phyloP scores from a whole-genome alignment of 768 basidiomycete species.

The Paxillus ammoniavirescens region DNA sequence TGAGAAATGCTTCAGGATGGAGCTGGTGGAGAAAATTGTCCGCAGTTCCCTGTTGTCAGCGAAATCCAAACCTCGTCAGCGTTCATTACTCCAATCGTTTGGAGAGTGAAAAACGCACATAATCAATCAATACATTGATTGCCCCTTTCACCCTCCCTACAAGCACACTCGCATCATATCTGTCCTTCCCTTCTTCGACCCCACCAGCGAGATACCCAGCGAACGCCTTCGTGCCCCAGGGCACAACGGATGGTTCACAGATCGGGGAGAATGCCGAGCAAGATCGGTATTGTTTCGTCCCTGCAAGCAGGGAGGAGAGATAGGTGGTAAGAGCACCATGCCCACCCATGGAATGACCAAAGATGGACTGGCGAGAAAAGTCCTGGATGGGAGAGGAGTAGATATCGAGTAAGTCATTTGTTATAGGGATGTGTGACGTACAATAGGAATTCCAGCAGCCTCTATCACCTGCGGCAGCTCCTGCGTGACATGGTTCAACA shows the following conservation, averaged over 20 bases:
- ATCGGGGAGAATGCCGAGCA: conserved; percentile 88
- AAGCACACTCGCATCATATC: conserved; percentile 86
- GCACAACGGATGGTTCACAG: conserved; percentile 79
- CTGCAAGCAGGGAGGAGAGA: conserved; percentile 56
- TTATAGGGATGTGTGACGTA: conserved; percentile 33
- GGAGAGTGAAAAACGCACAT: conserved; percentile 44
- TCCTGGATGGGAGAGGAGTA: conserved; percentile 50
- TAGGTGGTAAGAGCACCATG: conserved; percentile 94
- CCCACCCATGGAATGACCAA: conserved; percentile 98
- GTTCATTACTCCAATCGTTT: background rate
- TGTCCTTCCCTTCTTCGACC: conserved; percentile 64
- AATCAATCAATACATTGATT: conserved; percentile 83
- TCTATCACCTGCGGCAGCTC: conserved; percentile 84
- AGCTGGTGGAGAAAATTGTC: conserved; percentile 89
- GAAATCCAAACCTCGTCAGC: background rate
- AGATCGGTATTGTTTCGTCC: conserved; percentile 71
- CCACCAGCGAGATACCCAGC: conserved; percentile 78
- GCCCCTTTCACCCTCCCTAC: conserved; percentile 60
- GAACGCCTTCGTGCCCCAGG: conserved; percentile 95
- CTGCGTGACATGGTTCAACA: conserved; percentile 79
- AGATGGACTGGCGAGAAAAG: conserved; percentile 78
- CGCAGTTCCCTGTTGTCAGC: conserved; percentile 57
- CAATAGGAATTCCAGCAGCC: conserved; percentile 73
- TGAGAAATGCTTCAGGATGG: conserved; percentile 84
- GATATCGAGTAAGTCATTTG: background rate